Percentiles rank a stretch among this genome's conserved stretches.
These are phyloP conservation scores for Pisolithus albus DNA, from an alignment of 768 basidiomycete species.

Conservation along the genomic window DNA sequence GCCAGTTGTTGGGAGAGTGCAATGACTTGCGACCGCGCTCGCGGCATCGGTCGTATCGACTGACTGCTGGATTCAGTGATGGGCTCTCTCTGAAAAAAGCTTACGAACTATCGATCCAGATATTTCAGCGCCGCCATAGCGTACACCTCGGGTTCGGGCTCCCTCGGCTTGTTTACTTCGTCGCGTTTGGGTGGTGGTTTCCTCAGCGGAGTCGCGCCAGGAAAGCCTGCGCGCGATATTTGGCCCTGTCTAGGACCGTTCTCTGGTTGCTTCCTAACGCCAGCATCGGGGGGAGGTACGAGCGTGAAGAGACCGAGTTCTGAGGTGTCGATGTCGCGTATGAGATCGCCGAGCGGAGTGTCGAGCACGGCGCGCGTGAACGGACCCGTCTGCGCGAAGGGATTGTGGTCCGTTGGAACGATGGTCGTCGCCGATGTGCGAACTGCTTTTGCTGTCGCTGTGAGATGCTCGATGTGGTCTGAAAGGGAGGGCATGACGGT, in stretches of 20 bases:
- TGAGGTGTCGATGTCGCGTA: conserved; percentile 71
- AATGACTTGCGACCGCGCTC: conserved; percentile 35
- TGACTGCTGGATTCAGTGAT: conserved; percentile 24
- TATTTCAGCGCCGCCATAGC: conserved; percentile 70
- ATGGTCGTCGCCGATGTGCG: conserved; percentile 35
- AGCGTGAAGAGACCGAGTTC: conserved; percentile 75
- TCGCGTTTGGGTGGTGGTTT: conserved; percentile 36
- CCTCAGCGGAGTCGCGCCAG: conserved; percentile 64
- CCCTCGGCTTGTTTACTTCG: conserved; percentile 29
- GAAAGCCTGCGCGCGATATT: conserved; percentile 58
- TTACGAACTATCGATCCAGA: conserved; percentile 69
- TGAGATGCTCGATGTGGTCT: conserved; percentile 64
- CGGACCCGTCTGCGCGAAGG: conserved; percentile 15
- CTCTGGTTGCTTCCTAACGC: conserved; percentile 22
- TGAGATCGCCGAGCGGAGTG: conserved; percentile 62
- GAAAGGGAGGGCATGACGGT: conserved; percentile 47
- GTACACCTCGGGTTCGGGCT: conserved; percentile 68
- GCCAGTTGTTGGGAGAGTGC: conserved; percentile 34
- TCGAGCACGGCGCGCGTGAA: conserved; percentile 64
- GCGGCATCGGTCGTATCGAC: conserved; percentile 44
- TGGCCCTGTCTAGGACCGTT: conserved; percentile 29
- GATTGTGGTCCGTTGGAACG: conserved; percentile 17
- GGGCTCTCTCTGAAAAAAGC: background rate
- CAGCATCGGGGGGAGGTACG: conserved; percentile 30
- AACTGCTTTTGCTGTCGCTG: conserved; percentile 46